Conservation (phyloP, 2,329 filamentous ascomycete species). For the Fusarium equiseti region DNA sequence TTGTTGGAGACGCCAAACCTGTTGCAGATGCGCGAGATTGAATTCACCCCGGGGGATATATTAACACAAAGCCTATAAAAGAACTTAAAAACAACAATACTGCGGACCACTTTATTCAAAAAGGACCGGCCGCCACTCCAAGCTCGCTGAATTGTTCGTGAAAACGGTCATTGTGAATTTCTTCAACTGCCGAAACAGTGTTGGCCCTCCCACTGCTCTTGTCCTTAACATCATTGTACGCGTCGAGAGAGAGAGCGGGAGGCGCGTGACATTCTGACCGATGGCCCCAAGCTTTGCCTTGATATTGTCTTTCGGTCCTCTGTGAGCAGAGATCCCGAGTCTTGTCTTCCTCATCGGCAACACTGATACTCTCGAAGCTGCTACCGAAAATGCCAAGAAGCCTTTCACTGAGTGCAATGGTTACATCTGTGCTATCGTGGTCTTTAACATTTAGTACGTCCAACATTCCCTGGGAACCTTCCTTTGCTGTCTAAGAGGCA, state of each 20-base stretch:
- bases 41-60: too few relatives aligned
- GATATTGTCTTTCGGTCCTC: background rate
- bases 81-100: too few relatives aligned
- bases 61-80: too few relatives aligned
- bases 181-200: background rate
- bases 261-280: background rate
- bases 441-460: background rate
- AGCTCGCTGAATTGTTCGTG: accelerated
- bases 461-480: too few relatives aligned
- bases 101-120: too few relatives aligned
- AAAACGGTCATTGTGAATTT: background rate
- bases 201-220: too few relatives aligned
- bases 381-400: background rate
- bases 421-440: background rate
- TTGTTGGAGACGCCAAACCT: too few relatives aligned
- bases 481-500: background rate
- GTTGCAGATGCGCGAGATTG: too few relatives aligned
- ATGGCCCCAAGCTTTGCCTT: background rate
- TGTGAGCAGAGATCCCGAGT: background rate
- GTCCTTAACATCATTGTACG: background rate
- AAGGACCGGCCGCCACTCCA: background rate
- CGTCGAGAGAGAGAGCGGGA: background rate
- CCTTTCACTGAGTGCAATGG: background rate
- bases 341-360: background rate
- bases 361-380: background rate